phyloP scores from a whole-genome alignment of 2,329 filamentous ascomycete genomes.

The Sporothrix pseudoabietina region DNA sequence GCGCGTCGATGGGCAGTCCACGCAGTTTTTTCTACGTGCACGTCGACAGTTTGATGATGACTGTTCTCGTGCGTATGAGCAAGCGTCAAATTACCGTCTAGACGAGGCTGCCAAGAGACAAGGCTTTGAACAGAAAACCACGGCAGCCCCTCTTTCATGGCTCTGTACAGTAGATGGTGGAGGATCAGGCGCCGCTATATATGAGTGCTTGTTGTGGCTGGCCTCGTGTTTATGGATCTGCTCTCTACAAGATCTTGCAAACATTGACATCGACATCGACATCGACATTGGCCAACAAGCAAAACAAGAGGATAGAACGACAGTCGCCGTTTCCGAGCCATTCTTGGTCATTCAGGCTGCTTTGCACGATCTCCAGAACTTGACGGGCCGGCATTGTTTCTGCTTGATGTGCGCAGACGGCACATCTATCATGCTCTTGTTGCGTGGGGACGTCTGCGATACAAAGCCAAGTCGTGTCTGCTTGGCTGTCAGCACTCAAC shows the following conservation, averaged over 20 bases:
- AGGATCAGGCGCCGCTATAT: not conserved
- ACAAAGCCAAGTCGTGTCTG: not conserved
- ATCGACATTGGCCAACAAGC: not conserved
- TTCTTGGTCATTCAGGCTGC: not conserved
- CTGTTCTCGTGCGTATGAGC: too few relatives aligned
- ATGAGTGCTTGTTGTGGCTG: not conserved
- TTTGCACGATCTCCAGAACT: not conserved
- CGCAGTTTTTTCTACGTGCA: not conserved
- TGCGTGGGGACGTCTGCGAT: not conserved
- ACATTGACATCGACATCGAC: not conserved
- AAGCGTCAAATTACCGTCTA: not conserved
- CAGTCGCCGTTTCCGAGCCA: too few relatives aligned
- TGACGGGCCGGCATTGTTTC: not conserved
- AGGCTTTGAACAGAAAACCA: not conserved
- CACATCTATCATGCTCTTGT: not conserved
- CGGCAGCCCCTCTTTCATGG: not conserved
- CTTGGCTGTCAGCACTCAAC: not conserved
- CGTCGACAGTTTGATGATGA: too few relatives aligned
- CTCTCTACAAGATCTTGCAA: not conserved
- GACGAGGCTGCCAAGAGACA: conserved; percentile 6
- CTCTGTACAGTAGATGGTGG: not conserved
- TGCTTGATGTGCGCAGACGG: conserved; percentile 17
- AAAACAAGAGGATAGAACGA: not conserved
- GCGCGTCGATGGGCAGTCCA: not conserved
- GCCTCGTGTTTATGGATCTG: not conserved